Evolutionary conservation across 805 yeast species (phyloP), one percentile per base, ranked within the genome.

Genomic region (Lipomyces starkeyi): DNA sequence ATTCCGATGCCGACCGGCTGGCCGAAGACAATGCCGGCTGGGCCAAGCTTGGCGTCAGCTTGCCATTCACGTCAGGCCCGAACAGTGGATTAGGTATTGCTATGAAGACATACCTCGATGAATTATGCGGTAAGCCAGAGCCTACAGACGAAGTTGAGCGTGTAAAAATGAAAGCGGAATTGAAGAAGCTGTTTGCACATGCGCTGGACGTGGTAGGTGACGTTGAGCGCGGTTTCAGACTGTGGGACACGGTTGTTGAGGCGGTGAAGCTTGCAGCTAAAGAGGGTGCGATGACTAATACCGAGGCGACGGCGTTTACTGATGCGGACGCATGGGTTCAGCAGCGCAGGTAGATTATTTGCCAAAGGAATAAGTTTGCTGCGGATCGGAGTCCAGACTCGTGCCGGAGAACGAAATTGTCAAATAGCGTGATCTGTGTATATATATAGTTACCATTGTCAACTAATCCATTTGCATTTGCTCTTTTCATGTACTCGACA

Each of bases 1-100:
- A 87, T 37, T 85, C 85, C 63, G 90, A 87, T 72, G 87, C 85
- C 59, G 83, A 88, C 63, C 87, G 91, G 74, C 74, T 83, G 9
- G 76, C 80, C 0, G 80, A 79, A 64, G 70, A 75, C 20, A 83
- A 85, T 2, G 49, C 49, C 7, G 49, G 49, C 2, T 92, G 97
- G 97, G 79, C 82, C 59, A 69, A 79, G 7, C 77, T 92, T 57
- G 73, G 71, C 9, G 73, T 79, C 13, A 82, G 84, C 67, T 74
- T 89, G 61, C 97, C 97, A 11, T 91, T 90, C 74, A 84, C 81
- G 34, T 80, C 81, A 55, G 77, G 86, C 40, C 88, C 91, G 67
- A 88, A 83, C 74, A 87, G 91, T 0, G 80, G 90, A 14, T 76
- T 88, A 73, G 94, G 91, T 7, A 82, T 89, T 11, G 80, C 88